These are phyloP conservation scores for Nakaseomyces nivariensis DNA, from an alignment of 1,139 yeast species.

Conservation along the genomic window DNA sequence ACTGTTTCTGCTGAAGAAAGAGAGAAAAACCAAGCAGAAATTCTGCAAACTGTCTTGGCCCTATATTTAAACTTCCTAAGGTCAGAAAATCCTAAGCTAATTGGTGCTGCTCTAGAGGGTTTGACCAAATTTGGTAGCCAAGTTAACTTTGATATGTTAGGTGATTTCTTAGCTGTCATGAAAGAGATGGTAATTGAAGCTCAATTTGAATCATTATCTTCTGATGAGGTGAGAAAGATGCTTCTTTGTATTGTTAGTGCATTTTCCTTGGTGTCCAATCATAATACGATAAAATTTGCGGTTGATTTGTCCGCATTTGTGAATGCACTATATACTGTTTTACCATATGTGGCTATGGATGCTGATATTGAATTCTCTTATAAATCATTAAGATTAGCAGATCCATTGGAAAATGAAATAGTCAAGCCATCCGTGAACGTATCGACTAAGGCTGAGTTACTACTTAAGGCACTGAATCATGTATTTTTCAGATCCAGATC, in stretches of 20 bases:
- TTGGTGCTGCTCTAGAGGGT: conserved; percentile 88
- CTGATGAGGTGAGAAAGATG: conserved; percentile 50
- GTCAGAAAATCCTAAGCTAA: conserved; percentile 51
- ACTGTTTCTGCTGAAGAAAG: conserved; percentile 81
- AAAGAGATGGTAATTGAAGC: conserved; percentile 61
- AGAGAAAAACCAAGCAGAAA: conserved; percentile 75
- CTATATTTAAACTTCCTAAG: conserved; percentile 71
- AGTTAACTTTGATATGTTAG: conserved; percentile 84
- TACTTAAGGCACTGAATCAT: conserved; percentile 67
- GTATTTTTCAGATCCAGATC: conserved; percentile 71
- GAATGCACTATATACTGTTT: conserved; percentile 55
- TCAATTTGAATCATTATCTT: conserved; percentile 34
- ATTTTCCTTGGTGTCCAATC: conserved; percentile 73
- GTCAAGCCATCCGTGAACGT: conserved; percentile 69
- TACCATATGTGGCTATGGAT: conserved; percentile 63
- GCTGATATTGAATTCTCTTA: conserved; percentile 80
- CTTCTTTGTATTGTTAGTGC: conserved; percentile 82
- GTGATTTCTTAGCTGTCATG: conserved; percentile 83
- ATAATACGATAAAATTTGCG: conserved; percentile 51
- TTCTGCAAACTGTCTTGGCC: conserved; percentile 60
- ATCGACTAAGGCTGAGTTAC: conserved; percentile 78
- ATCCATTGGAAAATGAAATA: conserved; percentile 46
- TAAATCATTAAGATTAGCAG: conserved; percentile 67
- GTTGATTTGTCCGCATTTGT: conserved; percentile 66
- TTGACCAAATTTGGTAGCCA: conserved; percentile 81